Evolutionary conservation across 116 monocot species (phyloP).

Genomic region (Trichopus zeylanicus): DNA sequence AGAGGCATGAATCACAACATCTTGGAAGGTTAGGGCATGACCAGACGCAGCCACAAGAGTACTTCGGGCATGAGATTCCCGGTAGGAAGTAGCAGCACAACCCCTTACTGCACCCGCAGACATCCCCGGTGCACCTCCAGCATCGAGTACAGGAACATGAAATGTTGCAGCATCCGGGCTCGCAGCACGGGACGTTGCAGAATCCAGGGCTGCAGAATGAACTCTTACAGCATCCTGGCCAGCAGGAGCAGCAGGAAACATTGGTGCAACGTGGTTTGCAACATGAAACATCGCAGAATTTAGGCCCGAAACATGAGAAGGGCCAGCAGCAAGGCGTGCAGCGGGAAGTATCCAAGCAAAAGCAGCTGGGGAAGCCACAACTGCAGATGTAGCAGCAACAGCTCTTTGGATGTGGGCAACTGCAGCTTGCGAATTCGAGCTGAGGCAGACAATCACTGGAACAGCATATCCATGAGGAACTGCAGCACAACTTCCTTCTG

Average conservation of each 20-base stretch:
- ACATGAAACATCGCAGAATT: no score
- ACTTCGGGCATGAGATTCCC: conserved; percentile 30
- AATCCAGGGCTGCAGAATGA: conserved; percentile 1
- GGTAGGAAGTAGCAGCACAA: conserved; percentile 13
- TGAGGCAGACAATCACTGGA: conserved; percentile 17
- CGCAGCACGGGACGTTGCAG: conserved; percentile 2
- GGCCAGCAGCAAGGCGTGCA: no score
- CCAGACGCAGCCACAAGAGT: conserved; percentile 59
- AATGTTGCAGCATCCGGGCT: neutral
- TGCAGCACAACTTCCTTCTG: conserved; percentile 42
- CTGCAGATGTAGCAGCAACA: conserved; percentile 3
- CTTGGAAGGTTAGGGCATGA: conserved; percentile 67
- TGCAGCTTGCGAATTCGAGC: conserved; percentile 21
- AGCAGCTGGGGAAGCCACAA: conserved; percentile 3
- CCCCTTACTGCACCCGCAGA: conserved; percentile 17
- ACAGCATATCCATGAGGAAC: conserved; percentile 52
- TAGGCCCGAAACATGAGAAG: no score
- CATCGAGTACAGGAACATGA: conserved; percentile 5
- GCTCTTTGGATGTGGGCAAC: conserved; percentile 14
- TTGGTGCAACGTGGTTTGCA: neutral
- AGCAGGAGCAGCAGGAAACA: neutral
- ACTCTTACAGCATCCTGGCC: neutral
- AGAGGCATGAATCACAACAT: conserved; percentile 30
- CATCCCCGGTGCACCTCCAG: neutral
- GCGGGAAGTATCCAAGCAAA: neutral